These are phyloP conservation scores for Calycina herbarum DNA, from an alignment of 2,329 filamentous ascomycete species.

Conservation along the genomic window DNA sequence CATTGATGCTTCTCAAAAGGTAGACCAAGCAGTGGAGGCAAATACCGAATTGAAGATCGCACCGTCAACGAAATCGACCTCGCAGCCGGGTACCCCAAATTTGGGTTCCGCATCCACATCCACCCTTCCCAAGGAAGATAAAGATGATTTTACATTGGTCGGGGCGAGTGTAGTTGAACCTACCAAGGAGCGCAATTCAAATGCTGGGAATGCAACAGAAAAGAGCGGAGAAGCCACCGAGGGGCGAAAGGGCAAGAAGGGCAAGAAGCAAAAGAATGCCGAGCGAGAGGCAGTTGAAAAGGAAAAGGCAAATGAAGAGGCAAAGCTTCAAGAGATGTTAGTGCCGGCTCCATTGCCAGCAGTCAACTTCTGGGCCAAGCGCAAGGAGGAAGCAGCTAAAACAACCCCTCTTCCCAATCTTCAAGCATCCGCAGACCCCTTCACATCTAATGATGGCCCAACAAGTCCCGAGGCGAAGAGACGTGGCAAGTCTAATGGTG, in stretches of 20 bases:
- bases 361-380: conserved; percentile 86
- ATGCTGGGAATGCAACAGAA: conserved; percentile 63
- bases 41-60: conserved; percentile 28
- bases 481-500: conserved; percentile 39
- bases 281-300: conserved; percentile 49
- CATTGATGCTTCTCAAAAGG: conserved; percentile 25
- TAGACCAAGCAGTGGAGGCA: conserved; percentile 24
- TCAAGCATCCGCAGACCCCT: conserved; percentile 20
- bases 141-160: conserved; percentile 55
- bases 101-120: conserved; percentile 51
- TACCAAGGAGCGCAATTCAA: conserved; percentile 66
- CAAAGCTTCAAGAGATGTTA: conserved; percentile 57
- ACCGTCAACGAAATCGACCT: conserved; percentile 34
- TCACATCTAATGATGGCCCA: conserved; percentile 29
- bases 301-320: conserved; percentile 49
- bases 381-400: conserved; percentile 64
- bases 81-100: conserved; percentile 53
- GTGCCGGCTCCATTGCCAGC: conserved; percentile 79
- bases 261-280: conserved; percentile 36
- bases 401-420: conserved; percentile 38
- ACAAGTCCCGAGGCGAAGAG: conserved; percentile 41
- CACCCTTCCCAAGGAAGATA: conserved; percentile 50
- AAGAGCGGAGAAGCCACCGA: conserved; percentile 49
- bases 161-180: conserved; percentile 65
- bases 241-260: conserved; percentile 33